These are phyloP conservation scores for Aquilaria sinensis DNA, from an alignment of 345 rosid genomes.

Conservation along the genomic window DNA sequence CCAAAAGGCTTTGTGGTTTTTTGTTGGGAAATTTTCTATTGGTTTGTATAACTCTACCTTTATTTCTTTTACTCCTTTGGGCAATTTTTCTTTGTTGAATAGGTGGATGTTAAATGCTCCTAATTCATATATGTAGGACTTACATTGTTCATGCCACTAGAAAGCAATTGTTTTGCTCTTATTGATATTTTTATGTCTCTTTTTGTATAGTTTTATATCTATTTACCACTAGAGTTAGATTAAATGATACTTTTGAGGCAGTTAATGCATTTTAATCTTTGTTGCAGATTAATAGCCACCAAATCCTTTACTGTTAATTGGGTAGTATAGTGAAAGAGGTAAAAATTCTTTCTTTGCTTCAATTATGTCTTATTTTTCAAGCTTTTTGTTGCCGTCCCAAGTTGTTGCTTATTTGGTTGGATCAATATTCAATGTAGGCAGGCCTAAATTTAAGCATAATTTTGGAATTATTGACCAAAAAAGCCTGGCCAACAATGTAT, in stretches of 20 bases:
- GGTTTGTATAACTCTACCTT: too few species aligned
- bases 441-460: too few species aligned
- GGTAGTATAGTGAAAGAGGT: conserved; percentile 91
- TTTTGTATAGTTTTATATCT: background rate
- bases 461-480: too few species aligned
- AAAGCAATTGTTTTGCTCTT: conserved; percentile 12
- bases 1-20: conserved; percentile 41
- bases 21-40: background rate
- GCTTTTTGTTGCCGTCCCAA: too few species aligned
- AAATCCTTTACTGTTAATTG: conserved; percentile 83
- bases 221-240: conserved; percentile 6
- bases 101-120: too few species aligned
- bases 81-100: too few species aligned
- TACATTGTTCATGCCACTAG: conserved; percentile 11
- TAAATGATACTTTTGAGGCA: conserved; percentile 19
- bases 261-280: conserved; percentile 31
- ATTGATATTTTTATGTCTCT: conserved; percentile 15
- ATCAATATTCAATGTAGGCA: too few species aligned
- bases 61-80: too few species aligned
- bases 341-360: too few species aligned
- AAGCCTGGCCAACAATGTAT: too few species aligned
- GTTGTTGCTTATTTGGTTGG: too few species aligned
- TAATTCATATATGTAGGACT: background rate
- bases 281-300: conserved; percentile 65
- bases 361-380: too few species aligned